Evolutionary conservation across 352 stramenopile genomes (phyloP).

Genomic region (Phytophthora rubi): DNA sequence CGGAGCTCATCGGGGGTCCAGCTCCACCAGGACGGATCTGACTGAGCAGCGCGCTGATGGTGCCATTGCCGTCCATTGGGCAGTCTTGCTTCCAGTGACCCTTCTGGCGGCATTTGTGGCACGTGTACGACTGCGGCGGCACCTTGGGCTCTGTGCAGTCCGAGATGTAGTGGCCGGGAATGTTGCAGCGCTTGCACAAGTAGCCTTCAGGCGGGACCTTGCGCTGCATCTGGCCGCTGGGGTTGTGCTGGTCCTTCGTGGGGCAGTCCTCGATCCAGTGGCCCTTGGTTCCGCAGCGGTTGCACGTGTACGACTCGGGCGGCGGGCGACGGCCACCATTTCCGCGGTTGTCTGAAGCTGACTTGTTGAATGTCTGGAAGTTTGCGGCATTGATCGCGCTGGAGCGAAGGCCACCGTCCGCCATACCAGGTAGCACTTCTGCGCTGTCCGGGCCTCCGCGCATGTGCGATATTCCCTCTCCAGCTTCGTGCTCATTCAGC

Average conservation of each 20-base stretch:
- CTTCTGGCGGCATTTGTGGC: constrained; percentile 89
- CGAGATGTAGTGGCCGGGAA: constrained; percentile 86
- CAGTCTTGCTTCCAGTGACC: constrained; percentile 91
- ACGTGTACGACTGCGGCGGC: constrained; percentile 80
- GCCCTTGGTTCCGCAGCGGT: constrained; percentile 83
- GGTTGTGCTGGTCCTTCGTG: constrained; percentile 73
- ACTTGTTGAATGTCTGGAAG: constrained; percentile 73
- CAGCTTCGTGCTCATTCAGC: constrained; percentile 70
- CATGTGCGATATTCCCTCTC: constrained; percentile 39
- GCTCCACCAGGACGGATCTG: constrained; percentile 36
- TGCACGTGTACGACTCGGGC: constrained; percentile 89
- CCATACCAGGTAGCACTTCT: constrained; percentile 76
- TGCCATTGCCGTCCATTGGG: constrained; percentile 72
- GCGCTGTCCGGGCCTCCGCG: constrained; percentile 35
- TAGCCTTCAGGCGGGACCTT: constrained; percentile 79
- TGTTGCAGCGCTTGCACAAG: constrained; percentile 88
- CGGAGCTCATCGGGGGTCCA: constrained; percentile 19
- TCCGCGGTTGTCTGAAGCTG: constrained; percentile 32
- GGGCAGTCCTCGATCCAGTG: constrained; percentile 91
- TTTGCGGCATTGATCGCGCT: constrained; percentile 77
- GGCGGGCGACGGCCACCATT: constrained; percentile 58
- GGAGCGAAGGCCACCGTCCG: constrained; percentile 63
- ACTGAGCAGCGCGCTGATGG: constrained; percentile 50
- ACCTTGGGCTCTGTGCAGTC: constrained; percentile 88
- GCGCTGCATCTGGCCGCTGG: constrained; percentile 39